Percentiles rank a stretch among this genome's conserved stretches.
These are phyloP conservation scores for Starmerella apis DNA, from an alignment of 805 yeast species.

Conservation along the genomic window DNA sequence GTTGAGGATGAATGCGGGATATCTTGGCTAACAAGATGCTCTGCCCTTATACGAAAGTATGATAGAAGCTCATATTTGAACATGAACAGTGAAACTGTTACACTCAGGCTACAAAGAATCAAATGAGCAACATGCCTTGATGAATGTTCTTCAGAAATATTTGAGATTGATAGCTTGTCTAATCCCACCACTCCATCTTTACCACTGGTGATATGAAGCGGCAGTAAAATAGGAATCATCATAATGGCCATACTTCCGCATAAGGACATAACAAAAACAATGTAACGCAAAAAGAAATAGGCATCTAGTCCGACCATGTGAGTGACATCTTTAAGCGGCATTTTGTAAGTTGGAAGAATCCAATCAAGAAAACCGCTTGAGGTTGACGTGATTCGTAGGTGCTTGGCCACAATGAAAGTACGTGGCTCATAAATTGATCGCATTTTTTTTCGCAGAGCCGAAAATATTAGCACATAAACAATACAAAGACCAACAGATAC, in stretches of 20 bases:
- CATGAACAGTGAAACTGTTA: conserved; percentile 47
- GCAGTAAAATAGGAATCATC: conserved; percentile 51
- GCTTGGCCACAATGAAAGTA: conserved; percentile 37
- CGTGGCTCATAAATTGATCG: conserved; percentile 47
- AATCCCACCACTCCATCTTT: conserved; percentile 31
- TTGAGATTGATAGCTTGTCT: conserved; percentile 62
- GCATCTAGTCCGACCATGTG: conserved; percentile 56
- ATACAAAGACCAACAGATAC: conserved; percentile 38
- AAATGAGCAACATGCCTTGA: conserved; percentile 52
- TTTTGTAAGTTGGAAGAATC: conserved; percentile 39
- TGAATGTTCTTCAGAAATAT: conserved; percentile 46
- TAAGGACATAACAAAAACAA: conserved; percentile 42
- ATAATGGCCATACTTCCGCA: conserved; percentile 45
- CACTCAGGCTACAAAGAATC: conserved; percentile 44
- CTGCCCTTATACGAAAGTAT: conserved; percentile 42
- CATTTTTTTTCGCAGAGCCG: conserved; percentile 31
- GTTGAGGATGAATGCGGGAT: conserved; percentile 11
- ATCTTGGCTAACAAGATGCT: conserved; percentile 30
- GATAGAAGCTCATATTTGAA: conserved; percentile 47
- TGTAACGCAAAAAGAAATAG: conserved; percentile 57
- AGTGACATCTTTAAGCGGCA: conserved; percentile 38
- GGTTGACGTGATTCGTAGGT: conserved; percentile 30
- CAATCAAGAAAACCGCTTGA: conserved; percentile 43
- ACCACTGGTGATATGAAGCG: conserved; percentile 47
- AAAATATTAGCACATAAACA: conserved; percentile 39